A percentile compares a stretch with the other conserved stretches of the same genome.
These are phyloP conservation scores for Bacidia gigantensis DNA, from an alignment of 495 filamentous ascomycete genomes.

Conservation along the genomic window DNA sequence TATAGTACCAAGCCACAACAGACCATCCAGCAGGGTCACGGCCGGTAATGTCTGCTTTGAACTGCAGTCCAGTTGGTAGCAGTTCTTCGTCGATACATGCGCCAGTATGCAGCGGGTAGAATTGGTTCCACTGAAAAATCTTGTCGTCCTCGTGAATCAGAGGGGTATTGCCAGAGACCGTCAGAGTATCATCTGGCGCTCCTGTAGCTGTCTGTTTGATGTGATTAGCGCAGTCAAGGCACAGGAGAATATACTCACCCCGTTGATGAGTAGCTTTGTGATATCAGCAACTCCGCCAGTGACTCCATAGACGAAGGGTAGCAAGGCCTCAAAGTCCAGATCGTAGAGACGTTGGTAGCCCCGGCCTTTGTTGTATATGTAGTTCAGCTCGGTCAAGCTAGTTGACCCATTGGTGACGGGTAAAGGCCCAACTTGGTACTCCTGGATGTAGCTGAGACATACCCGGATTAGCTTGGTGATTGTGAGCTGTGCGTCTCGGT, in stretches of 20 bases:
- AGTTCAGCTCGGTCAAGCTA: conserved; percentile 26
- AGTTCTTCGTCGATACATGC: conserved; percentile 27
- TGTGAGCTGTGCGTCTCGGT: no score
- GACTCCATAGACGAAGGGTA: conserved; percentile 22
- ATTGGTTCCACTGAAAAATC: conserved; percentile 30
- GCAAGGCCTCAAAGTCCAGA: conserved; percentile 20
- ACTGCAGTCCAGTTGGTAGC: conserved; percentile 31
- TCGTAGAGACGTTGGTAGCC: conserved; percentile 30
- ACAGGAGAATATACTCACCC: conserved; percentile 9
- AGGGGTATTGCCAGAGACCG: conserved; percentile 29
- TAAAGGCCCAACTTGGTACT: conserved; percentile 35
- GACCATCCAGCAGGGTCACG: conserved; percentile 33
- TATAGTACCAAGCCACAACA: conserved; percentile 35
- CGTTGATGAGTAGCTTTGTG: conserved; percentile 21
- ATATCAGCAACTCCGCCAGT: conserved; percentile 25
- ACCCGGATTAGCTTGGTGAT: no score
- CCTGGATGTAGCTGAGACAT: conserved; percentile 19
- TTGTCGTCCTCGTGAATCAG: conserved; percentile 28
- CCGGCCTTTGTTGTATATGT: conserved; percentile 28
- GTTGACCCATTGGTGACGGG: conserved; percentile 28
- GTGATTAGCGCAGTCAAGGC: conserved; percentile 20
- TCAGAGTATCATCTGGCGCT: conserved; percentile 26
- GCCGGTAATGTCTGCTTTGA: conserved; percentile 32
- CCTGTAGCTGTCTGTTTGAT: conserved; percentile 20
- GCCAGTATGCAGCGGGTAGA: conserved; percentile 23